Conservation (phyloP, 2,329 filamentous ascomycete genomes). For the Dichotomopilus funicola region DNA sequence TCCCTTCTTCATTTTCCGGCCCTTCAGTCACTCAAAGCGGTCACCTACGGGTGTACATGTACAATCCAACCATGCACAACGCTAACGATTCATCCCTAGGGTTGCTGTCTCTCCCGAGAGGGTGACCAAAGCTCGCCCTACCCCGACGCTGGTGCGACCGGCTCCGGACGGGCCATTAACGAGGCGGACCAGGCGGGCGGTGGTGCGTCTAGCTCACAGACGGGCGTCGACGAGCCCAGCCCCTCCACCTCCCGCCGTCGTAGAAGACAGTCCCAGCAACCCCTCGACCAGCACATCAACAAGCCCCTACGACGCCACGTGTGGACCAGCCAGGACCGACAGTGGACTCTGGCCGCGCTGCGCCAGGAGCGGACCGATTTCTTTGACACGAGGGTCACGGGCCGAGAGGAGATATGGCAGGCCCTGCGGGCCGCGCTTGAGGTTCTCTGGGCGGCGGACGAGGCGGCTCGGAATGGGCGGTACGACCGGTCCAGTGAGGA, state of each 20-base stretch:
- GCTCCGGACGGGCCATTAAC: conserved; percentile 50
- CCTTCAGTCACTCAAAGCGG: too few relatives aligned
- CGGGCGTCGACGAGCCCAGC: conserved; percentile 23
- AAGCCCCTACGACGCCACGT: conserved; percentile 58
- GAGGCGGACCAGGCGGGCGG: conserved; percentile 31
- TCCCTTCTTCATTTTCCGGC: not conserved
- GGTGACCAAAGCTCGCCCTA: conserved; percentile 49
- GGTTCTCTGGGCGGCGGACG: conserved; percentile 55
- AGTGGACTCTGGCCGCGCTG: conserved; percentile 65
- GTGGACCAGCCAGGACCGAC: conserved; percentile 57
- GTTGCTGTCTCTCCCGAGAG: conserved; percentile 52
- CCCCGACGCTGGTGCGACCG: conserved; percentile 39
- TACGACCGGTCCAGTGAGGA: conserved; percentile 7
- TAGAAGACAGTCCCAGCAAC: conserved; percentile 31
- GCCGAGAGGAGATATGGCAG: conserved; percentile 72
- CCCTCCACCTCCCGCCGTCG: conserved; percentile 17
- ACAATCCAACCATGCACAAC: not conserved
- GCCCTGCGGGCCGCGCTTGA: conserved; percentile 63
- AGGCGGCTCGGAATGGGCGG: conserved; percentile 18
- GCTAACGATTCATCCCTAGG: conserved; percentile 31
- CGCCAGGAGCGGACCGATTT: conserved; percentile 71
- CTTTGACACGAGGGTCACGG: conserved; percentile 83
- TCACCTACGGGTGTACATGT: not conserved
- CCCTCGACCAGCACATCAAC: conserved; percentile 61
- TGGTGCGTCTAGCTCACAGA: conserved; percentile 24